Evolutionary conservation across 805 yeast genomes (phyloP).

Genomic region (Henningerozyma blattae): DNA sequence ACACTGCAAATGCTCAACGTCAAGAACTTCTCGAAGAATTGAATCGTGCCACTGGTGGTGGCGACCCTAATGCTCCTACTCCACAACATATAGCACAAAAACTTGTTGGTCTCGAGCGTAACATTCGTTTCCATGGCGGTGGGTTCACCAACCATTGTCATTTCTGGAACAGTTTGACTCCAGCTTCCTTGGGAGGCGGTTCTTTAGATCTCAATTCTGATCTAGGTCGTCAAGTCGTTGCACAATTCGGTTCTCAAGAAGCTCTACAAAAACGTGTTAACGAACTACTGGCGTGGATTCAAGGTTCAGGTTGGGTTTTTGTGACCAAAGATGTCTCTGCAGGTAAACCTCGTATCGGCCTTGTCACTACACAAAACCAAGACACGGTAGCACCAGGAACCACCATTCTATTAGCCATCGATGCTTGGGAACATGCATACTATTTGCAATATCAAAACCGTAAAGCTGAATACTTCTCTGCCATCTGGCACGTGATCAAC

Average conservation of each 20-base stretch:
- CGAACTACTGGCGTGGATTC: slow-evolving; percentile 68
- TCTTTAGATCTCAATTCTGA: slow-evolving; percentile 38
- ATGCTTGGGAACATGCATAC: slow-evolving; percentile 96
- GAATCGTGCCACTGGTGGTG: slow-evolving; percentile 40
- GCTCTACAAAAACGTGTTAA: slow-evolving; percentile 52
- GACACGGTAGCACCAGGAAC: slow-evolving; percentile 66
- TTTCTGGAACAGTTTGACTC: slow-evolving; percentile 84
- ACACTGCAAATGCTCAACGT: slow-evolving; percentile 63
- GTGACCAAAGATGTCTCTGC: slow-evolving; percentile 68
- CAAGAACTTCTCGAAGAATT: slow-evolving; percentile 50
- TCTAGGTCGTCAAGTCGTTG: slow-evolving; percentile 44
- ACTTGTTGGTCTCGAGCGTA: slow-evolving; percentile 38
- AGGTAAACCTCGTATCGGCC: slow-evolving; percentile 51
- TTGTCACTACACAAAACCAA: slow-evolving; percentile 75
- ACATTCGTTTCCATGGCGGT: slow-evolving; percentile 86
- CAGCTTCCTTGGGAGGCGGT: slow-evolving; percentile 69
- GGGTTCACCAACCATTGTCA: slow-evolving; percentile 78
- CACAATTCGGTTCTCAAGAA: slow-evolving; percentile 65
- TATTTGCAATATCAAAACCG: slow-evolving; percentile 87
- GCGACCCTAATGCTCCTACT: slow-evolving; percentile 25
- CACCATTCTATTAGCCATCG: slow-evolving; percentile 76
- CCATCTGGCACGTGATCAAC: slow-evolving; percentile 89
- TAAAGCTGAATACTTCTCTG: slow-evolving; percentile 84
- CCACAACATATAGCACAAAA: slow-evolving; percentile 18
- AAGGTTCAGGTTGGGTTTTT: slow-evolving; percentile 96